A percentile compares a stretch with the other conserved stretches of the same genome.
phyloP scores from a whole-genome alignment of 2,329 filamentous ascomycete genomes.

The Setomelanomma holmii region DNA sequence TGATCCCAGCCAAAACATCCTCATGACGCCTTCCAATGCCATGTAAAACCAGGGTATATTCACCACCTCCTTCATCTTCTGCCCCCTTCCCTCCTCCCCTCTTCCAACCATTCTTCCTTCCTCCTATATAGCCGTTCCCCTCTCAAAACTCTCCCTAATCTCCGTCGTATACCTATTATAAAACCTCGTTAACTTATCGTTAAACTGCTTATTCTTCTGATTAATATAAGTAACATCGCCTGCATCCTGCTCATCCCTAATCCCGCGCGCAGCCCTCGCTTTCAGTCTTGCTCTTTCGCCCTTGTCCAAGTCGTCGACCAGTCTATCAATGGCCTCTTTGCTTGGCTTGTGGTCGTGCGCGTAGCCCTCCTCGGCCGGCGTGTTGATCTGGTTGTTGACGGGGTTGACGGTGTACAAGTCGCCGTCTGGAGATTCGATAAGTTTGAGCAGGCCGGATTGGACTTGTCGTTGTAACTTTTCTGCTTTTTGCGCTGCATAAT shows the following conservation, averaged over 20 bases:
- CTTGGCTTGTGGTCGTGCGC: constrained; percentile 87
- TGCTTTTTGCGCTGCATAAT: constrained; percentile 87
- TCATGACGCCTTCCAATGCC: constrained; percentile 9
- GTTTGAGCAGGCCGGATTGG: constrained; percentile 82
- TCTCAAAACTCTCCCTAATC: constrained; percentile 96
- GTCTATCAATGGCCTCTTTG: constrained; percentile 83
- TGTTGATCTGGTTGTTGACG: constrained; percentile 90
- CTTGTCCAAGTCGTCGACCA: constrained; percentile 86
- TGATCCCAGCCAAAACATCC: not conserved
- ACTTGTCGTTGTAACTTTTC: constrained; percentile 85
- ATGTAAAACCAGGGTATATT: constrained; percentile 34
- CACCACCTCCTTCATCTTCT: constrained; percentile 3
- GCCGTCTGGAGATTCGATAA: constrained; percentile 87
- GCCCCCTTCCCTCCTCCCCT: not conserved
- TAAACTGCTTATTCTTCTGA: constrained; percentile 99
- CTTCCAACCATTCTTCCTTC: not conserved
- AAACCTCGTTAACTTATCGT: constrained; percentile 93
- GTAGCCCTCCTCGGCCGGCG: constrained; percentile 80
- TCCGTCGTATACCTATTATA: constrained; percentile 99
- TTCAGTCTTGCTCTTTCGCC: constrained; percentile 86
- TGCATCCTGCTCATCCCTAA: constrained; percentile 73
- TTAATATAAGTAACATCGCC: constrained; percentile 98
- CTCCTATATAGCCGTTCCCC: constrained; percentile 86
- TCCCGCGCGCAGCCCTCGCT: constrained; percentile 81
- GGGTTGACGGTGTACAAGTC: constrained; percentile 94